Evolutionary conservation across 768 basidiomycete genomes (phyloP), one percentile per base, ranked within the genome.

Genomic region (Suillus variegatus): DNA sequence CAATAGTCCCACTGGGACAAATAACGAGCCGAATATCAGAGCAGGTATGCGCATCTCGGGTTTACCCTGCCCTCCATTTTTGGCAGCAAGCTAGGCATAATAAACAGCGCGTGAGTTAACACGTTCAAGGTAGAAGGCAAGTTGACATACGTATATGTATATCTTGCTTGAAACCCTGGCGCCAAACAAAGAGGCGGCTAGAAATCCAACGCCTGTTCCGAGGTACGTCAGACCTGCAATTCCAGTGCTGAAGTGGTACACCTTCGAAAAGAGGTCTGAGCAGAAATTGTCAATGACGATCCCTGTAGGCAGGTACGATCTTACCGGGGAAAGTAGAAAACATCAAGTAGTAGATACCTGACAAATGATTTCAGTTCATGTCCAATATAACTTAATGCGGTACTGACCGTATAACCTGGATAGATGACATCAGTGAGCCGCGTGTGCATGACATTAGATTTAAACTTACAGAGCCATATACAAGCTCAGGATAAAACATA

Each of bases 1-100:
- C 89, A 91, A 83, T 20, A 91, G 72, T n/a, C 90, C 91, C 55
- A 92, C 76, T 1, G 91, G 91, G 2, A 86, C 86, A 64, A 91
- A 86, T 43, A 88, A 74, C 2, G 89, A 89, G 13, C 91, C 91
- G 70, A 92, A 78, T 72, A 91, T 84, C 8, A 93, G 80, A 0
- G 85, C 82, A 6, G 92, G 92, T 22, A 93, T 83, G 8, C 92
- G 87, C 85, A 87, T 89, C 74, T 93, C 92, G 0, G 92, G 92
- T 66, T 85, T 89, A 7, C 87, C 88, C 35, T 84, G 80, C 1
- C 91, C 91, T 18, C 82, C 85, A 62, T 87, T 87, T 68, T 78
- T 82, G 4, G 79, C 76, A 20, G 83, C 79, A 44, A 88, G 72
- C 87, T 88, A 47, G 35, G 5, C 0, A 13, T 20, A 3, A 35